These are phyloP conservation scores for Lodderomyces pseudojiufengensis DNA, from an alignment of 1,139 yeast species.

Conservation along the genomic window DNA sequence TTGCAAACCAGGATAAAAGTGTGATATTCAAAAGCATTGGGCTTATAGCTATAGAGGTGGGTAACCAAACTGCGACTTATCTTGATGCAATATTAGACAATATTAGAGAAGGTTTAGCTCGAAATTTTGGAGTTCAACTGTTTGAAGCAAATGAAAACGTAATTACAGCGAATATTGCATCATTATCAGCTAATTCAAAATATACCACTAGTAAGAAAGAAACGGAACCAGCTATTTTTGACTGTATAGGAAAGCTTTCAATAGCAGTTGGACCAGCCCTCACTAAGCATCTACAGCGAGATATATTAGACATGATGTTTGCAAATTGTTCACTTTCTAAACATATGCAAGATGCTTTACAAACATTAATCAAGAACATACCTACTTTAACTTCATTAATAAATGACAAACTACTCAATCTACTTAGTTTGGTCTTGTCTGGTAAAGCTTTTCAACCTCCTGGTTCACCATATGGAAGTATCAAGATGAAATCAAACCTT, in stretches of 20 bases:
- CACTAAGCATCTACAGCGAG: constrained; percentile 82
- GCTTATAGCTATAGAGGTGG: constrained; percentile 76
- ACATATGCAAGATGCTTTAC: constrained; percentile 72
- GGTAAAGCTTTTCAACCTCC: constrained; percentile 84
- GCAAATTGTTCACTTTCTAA: constrained; percentile 75
- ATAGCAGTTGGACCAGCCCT: constrained; percentile 93
- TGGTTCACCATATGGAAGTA: constrained; percentile 78
- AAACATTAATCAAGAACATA: constrained; percentile 63
- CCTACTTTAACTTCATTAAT: constrained; percentile 78
- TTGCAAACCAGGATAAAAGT: constrained; percentile 58
- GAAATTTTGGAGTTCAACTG: constrained; percentile 40
- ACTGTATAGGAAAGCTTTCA: constrained; percentile 83
- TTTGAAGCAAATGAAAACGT: constrained; percentile 18
- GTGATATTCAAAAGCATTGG: constrained; percentile 84
- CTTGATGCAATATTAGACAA: constrained; percentile 82
- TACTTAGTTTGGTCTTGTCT: constrained; percentile 73
- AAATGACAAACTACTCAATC: constrained; percentile 66
- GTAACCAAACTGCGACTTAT: constrained; percentile 84
- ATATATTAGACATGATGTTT: constrained; percentile 74
- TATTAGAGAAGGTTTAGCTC: constrained; percentile 74
- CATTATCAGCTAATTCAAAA: constrained; percentile 45
- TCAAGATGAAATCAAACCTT: constrained; percentile 55
- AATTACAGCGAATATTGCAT: constrained; percentile 11
- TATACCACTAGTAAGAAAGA: constrained; percentile 61
- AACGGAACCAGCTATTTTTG: constrained; percentile 83